Evolutionary conservation across 73 alveolate species (phyloP), one percentile per base, ranked within the genome.

Genomic region (Stentor coeruleus): DNA sequence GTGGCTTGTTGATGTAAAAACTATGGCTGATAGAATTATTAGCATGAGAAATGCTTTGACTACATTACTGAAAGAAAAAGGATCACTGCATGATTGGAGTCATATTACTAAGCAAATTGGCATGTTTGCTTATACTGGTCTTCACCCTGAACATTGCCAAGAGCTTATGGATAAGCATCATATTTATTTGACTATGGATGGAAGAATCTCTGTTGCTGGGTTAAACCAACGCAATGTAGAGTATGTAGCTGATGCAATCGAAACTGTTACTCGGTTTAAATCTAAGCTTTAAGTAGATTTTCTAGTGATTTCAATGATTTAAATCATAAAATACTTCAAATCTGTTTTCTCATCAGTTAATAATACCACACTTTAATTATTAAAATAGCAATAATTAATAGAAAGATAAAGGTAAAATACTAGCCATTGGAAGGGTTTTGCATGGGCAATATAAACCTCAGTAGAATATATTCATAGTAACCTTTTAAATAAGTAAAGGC

Each of bases 91-190:
- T 66, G 85, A 85, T 85, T 93, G 98, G 97, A 76, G 41, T 57
- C 89, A 81, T 85, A 72, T 93, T 57, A 74, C 84, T 14, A 81
- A 82, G 35, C 94, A 93, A 84, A 85, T 86, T 60, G 98, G 98
- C 35, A 93, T 93, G 98, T 93, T 91, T 84, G 90, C 98, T 77
- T 93, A 37, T 90, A 91, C 96, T 81, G 98, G 98, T 6, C 72
- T 93, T 38, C 81, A 84, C 59, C 82, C 86, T 3, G 94, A 91
- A 37, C 90, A 88, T 84, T 82, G 59, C 58, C 91, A 91, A 1
- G 90, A 88, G 55, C 86, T 93, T 35, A 81, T 59, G 77, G 42
- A 81, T 59, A 85, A 90, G 74, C 77, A 79, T 38, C 94, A 90
- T 83, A 84, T 93, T 74, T 93, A 93, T 82, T 26, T 75, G 79